Percentiles rank a stretch among this genome's conserved stretches.
Conservation (phyloP, 2,329 filamentous ascomycete genomes). For the Byssochlamys sp. region DNA sequence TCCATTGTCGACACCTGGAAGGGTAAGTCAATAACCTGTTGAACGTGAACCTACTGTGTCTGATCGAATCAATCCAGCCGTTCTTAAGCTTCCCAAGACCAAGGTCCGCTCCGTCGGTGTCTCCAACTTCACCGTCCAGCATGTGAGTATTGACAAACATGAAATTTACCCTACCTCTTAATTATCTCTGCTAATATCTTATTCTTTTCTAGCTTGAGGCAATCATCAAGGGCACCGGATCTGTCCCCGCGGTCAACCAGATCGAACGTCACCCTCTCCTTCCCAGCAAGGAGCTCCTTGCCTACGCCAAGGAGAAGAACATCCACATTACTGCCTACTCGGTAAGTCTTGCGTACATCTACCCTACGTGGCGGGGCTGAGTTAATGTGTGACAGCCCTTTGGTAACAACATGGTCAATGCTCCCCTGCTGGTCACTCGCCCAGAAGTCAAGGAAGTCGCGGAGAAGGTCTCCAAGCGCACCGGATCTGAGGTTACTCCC, state of each 20-base stretch:
- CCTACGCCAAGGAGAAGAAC: constrained; percentile 48
- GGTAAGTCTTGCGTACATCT: constrained; percentile 19
- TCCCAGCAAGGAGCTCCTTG: constrained; percentile 50
- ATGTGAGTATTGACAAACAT: constrained; percentile 13
- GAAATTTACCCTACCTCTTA: not conserved
- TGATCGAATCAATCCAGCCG: constrained; percentile 18
- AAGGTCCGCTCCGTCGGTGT: constrained; percentile 35
- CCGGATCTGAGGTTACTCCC: constrained; percentile 23
- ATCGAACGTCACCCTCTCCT: constrained; percentile 62
- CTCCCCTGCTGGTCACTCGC: constrained; percentile 55
- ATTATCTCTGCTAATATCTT: not conserved
- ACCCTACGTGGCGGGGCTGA: not conserved
- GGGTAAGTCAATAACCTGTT: constrained; percentile 14
- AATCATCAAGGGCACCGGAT: constrained; percentile 44
- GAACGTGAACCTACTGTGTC: not conserved
- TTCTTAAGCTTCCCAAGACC: constrained; percentile 34
- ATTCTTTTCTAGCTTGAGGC: constrained; percentile 36
- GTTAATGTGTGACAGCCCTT: constrained; percentile 34
- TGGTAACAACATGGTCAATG: constrained; percentile 50
- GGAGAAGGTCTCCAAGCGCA: constrained; percentile 41
- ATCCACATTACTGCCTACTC: constrained; percentile 58
- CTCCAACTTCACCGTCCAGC: constrained; percentile 32
- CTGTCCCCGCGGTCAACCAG: constrained; percentile 58
- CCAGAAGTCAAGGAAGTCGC: constrained; percentile 55
- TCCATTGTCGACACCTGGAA: constrained; percentile 37